Evolutionary conservation across 345 rosid species (phyloP).

Genomic region (Mercurialis annua): DNA sequence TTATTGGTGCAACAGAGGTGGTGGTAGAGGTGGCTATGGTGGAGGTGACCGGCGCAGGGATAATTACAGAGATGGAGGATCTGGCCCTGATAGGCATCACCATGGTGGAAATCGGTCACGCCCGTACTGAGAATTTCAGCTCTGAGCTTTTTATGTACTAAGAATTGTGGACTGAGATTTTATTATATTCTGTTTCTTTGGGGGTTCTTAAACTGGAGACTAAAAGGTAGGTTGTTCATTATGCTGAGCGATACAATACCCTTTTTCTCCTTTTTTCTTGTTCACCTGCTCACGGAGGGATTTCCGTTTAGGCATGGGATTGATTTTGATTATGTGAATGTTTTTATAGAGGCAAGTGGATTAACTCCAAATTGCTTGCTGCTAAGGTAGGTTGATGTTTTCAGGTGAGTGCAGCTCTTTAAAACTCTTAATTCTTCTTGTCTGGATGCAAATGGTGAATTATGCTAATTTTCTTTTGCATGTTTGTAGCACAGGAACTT

Average conservation of each 20-base stretch:
- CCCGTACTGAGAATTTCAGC: slow-evolving; percentile 61
- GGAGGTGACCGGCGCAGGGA: slow-evolving; percentile 91
- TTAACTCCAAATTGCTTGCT: slow-evolving; percentile 61
- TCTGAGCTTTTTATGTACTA: slow-evolving; percentile 53
- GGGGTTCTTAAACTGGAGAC: slow-evolving; percentile 67
- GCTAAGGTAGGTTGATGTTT: slow-evolving; percentile 74
- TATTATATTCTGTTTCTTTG: slow-evolving; percentile 40
- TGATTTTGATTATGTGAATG: slow-evolving; percentile 54
- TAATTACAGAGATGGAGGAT: slow-evolving; percentile 61
- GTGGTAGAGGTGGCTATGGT: slow-evolving; percentile 75
- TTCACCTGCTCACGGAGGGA: slow-evolving; percentile 31
- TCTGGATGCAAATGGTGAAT: slow-evolving; percentile 4
- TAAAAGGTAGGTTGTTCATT: slow-evolving; percentile 72
- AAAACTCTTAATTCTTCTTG: slow-evolving; percentile 13
- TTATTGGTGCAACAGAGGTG: slow-evolving; percentile 52
- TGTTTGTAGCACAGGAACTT: background rate
- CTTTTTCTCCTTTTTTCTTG: slow-evolving; percentile 38
- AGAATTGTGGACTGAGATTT: slow-evolving; percentile 48
- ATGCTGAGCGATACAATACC: slow-evolving; percentile 44
- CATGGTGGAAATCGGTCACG: slow-evolving; percentile 91
- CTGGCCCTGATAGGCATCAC: slow-evolving; percentile 85
- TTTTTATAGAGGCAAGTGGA: slow-evolving; percentile 73
- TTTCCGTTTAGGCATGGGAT: slow-evolving; percentile 40
- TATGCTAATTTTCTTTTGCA: background rate
- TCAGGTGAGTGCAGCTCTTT: slow-evolving; percentile 69